Evolutionary conservation across 805 yeast species (phyloP), one percentile per base, ranked within the genome.

Genomic region (Nakazawaea holstii): DNA sequence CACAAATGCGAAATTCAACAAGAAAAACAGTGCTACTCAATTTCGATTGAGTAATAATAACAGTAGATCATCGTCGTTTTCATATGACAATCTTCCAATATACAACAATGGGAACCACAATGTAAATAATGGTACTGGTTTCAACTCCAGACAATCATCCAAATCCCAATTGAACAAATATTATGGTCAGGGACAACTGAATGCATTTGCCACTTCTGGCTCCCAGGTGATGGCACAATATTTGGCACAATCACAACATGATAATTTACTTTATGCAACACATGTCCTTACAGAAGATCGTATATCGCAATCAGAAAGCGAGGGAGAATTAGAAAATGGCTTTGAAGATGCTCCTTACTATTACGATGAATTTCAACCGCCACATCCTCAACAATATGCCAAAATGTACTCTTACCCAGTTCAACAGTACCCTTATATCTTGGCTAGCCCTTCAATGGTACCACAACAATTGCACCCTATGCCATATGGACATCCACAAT

Each of bases 211-310:
- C 7, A 63, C 70, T 9, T 72, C 83, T 6, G 89, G 90, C 2
- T 80, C 87, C 0, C 85, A 81, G 55, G 87, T 84, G 10, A 82
- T 84, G 88, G 84, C 88, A 0, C 89, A 84, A 58, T 84, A 84
- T 58, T 68, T 84, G 54, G 86, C 87, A n/a, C 85, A 80, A 59
- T 69, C 83, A 6, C 87, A 82, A 55, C 84, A 80, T 50, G 83
- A 84, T 9, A 73, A 73, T 40, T 62, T 77, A 57, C 60, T 78
- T 49, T 81, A 79, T 59, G 68, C 51, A 8, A 46, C 52, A 4
- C 53, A 52, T 24, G 53, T 52, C 26, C 35, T 52, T 20, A 48
- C 50, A 26, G 52, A 46, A 4, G 53, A 35, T 13, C 28, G 20
- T 30, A 11, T n/a, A 20, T 30, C 8, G 7, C 29, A 32, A 10